Conservation (phyloP, 163 green algal genomes). For the Trebouxiophyceae sp. region DNA sequence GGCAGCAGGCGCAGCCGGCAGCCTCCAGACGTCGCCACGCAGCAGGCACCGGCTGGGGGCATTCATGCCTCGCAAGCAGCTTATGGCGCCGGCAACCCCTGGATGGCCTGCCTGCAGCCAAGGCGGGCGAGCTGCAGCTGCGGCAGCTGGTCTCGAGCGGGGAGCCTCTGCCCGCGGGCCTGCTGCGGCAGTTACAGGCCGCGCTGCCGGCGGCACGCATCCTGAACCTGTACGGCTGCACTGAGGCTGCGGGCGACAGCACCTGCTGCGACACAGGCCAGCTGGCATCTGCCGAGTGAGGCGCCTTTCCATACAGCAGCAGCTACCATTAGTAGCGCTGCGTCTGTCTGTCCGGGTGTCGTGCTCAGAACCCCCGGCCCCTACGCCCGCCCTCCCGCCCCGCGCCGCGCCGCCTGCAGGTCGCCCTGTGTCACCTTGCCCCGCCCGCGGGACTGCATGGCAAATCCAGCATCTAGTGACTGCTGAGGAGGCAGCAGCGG, state of each 20-base stretch:
- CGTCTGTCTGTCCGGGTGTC: conserved; percentile 3
- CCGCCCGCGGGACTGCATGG: too few species aligned
- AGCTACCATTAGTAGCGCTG: conserved; percentile 6
- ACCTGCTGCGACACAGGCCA: conserved; percentile 28
- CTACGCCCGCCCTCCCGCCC: too few species aligned
- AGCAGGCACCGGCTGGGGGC: not conserved
- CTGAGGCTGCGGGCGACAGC: conserved; percentile 33
- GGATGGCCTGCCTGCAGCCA: not conserved
- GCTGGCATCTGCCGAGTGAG: not conserved
- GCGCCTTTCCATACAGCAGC: not conserved
- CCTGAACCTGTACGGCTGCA: conserved; percentile 57
- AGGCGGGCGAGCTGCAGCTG: conserved; percentile 17
- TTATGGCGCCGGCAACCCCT: not conserved
- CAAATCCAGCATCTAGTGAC: too few species aligned
- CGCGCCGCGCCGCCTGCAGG: too few species aligned
- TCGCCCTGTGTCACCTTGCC: too few species aligned
- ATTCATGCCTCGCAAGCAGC: not conserved
- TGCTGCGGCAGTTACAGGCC: conserved; percentile 23
- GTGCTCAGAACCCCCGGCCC: conserved; percentile 7
- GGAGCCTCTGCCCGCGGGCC: conserved; percentile 28
- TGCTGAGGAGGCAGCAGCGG: too few species aligned
- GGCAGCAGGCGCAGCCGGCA: too few species aligned
- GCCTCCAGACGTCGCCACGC: too few species aligned
- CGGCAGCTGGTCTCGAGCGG: conserved; percentile 41
- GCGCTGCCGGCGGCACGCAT: conserved; percentile 26